A percentile compares a stretch with the other conserved stretches of the same genome.
phyloP scores from a whole-genome alignment of 2,329 filamentous ascomycete species.

The Podosphaera leucotricha region DNA sequence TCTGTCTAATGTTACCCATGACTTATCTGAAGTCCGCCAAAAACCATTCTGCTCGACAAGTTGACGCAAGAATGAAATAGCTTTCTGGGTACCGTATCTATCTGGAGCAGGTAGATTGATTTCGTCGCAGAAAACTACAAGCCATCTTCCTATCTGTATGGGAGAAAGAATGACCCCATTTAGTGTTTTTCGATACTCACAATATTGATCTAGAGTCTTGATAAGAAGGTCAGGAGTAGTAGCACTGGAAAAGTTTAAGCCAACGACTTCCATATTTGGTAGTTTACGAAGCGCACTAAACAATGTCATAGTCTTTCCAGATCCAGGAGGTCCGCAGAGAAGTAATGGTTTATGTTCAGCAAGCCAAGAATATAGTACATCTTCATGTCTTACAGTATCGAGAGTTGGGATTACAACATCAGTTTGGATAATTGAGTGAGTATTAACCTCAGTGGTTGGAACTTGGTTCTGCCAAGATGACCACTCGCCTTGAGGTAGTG shows the following conservation, averaged over 20 bases:
- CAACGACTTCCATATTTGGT: slow-evolving; percentile 96
- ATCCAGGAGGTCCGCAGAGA: slow-evolving; percentile 90
- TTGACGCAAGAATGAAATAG: slow-evolving; percentile 91
- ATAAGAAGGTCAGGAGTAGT: slow-evolving; percentile 94
- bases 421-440: slow-evolving; percentile 90
- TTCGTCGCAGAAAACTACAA: slow-evolving; percentile 97
- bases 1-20: slow-evolving; percentile 89
- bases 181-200: slow-evolving; percentile 96
- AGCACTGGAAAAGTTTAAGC: slow-evolving; percentile 96
- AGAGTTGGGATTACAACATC: slow-evolving; percentile 96
- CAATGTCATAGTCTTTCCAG: slow-evolving; percentile 98
- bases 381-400: slow-evolving; percentile 92
- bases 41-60: slow-evolving; percentile 98
- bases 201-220: slow-evolving; percentile 99
- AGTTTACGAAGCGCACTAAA: slow-evolving; percentile 94
- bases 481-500: slow-evolving; percentile 73
- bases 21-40: slow-evolving; percentile 93
- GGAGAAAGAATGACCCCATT: slow-evolving; percentile 91
- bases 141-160: slow-evolving; percentile 88
- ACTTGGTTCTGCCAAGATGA: slow-evolving; percentile 85
- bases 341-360: slow-evolving; percentile 94
- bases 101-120: slow-evolving; percentile 97
- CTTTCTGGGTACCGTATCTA: slow-evolving; percentile 89
- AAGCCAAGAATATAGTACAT: slow-evolving; percentile 98
- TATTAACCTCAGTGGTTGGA: slow-evolving; percentile 86